These are phyloP conservation scores for Heritiera fomes DNA, from an alignment of 345 rosid genomes.

Conservation along the genomic window DNA sequence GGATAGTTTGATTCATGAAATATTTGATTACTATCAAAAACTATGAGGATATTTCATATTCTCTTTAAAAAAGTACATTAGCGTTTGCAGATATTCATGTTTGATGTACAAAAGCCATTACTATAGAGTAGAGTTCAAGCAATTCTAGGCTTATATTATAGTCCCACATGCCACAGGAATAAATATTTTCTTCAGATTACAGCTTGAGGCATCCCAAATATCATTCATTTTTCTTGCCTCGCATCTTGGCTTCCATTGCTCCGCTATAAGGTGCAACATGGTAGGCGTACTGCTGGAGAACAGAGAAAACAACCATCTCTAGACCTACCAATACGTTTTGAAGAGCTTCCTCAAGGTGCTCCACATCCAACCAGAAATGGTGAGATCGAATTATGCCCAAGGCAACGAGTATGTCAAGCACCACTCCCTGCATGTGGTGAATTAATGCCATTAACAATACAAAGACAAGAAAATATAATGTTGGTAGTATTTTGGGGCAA, in stretches of 20 bases:
- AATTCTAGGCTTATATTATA: neutral
- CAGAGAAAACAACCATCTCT: constrained; percentile 89
- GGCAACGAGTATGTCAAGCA: constrained; percentile 66
- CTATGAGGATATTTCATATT: too few species aligned
- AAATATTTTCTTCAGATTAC: neutral
- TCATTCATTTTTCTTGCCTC: constrained; percentile 54
- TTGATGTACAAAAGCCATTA: neutral
- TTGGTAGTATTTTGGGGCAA: neutral
- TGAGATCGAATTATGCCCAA: constrained; percentile 66
- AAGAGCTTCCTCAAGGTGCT: constrained; percentile 83
- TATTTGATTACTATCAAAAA: too few species aligned
- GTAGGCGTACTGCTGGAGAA: constrained; percentile 84
- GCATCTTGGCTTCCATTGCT: constrained; percentile 56
- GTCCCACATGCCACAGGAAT: too few species aligned
- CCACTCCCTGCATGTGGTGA: constrained; percentile 57
- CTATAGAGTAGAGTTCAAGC: neutral
- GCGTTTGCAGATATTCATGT: neutral
- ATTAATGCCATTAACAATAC: neutral
- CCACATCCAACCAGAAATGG: constrained; percentile 94
- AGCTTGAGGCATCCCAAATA: neutral
- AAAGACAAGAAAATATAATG: neutral
- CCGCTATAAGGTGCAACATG: constrained; percentile 75
- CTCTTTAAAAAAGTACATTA: too few species aligned
- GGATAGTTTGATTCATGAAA: too few species aligned
- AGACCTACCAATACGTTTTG: constrained; percentile 79